A percentile compares a stretch with the other conserved stretches of the same genome.
These are phyloP conservation scores for Dactylellina haptotyla DNA, from an alignment of 2,329 filamentous ascomycete genomes.

Conservation along the genomic window DNA sequence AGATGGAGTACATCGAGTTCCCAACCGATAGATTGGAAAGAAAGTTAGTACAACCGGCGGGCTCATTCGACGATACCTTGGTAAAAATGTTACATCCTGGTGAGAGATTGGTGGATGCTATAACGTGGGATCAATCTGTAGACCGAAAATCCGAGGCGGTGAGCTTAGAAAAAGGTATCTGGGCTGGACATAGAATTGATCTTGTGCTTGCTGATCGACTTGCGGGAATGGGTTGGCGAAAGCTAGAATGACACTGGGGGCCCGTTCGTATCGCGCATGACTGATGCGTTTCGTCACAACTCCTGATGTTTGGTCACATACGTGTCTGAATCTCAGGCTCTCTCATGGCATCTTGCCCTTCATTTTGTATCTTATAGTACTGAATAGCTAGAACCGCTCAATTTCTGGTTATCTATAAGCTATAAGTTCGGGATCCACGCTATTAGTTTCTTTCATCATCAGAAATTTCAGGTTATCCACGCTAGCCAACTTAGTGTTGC, in stretches of 20 bases:
- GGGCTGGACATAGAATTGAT: constrained; percentile 29
- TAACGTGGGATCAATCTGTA: constrained; percentile 10
- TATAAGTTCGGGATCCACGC: too few species aligned
- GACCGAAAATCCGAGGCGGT: not conserved
- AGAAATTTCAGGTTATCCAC: too few species aligned
- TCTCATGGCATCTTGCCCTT: too few species aligned
- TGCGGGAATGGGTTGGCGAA: not conserved
- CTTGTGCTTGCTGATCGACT: not conserved
- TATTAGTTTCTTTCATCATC: too few species aligned
- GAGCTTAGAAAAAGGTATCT: constrained; percentile 9
- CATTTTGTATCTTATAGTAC: too few species aligned
- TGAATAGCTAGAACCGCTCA: too few species aligned
- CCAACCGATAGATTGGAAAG: constrained; percentile 18
- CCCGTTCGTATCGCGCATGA: too few species aligned
- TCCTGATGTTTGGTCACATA: too few species aligned
- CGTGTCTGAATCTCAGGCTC: too few species aligned
- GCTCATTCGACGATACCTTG: constrained; percentile 16
- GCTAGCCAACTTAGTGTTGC: too few species aligned
- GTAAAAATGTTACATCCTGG: not conserved
- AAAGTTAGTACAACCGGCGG: not conserved
- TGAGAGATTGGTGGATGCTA: constrained; percentile 20
- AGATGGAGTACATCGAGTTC: constrained; percentile 22
- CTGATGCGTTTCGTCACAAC: too few species aligned
- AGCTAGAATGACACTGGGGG: not conserved
- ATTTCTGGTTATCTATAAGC: too few species aligned